Conservation (phyloP, 768 basidiomycete genomes). For the Tephrocybe sp. region DNA sequence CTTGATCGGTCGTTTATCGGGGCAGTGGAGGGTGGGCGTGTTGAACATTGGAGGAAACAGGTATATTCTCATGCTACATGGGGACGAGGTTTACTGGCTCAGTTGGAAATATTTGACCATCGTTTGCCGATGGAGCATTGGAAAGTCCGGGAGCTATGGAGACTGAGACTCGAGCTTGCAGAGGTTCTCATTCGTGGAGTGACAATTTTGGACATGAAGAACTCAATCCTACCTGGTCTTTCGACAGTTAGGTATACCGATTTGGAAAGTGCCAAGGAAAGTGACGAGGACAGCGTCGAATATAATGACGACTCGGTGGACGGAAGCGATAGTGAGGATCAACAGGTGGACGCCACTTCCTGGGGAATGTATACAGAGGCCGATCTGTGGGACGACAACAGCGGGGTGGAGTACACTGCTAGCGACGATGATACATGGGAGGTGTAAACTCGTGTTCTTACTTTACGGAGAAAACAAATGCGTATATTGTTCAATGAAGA, state of each 20-base stretch:
- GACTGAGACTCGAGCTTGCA: not conserved
- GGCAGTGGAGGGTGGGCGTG: not conserved
- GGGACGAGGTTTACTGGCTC: not conserved
- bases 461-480: no score
- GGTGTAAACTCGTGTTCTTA: no score
- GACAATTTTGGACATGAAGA: not conserved
- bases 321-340: not conserved
- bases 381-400: not conserved
- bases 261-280: not conserved
- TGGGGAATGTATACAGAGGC: not conserved
- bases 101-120: not conserved
- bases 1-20: not conserved
- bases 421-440: not conserved
- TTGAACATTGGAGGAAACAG: slow-evolving; percentile 3
- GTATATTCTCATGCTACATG: not conserved
- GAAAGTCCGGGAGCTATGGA: slow-evolving; percentile 5
- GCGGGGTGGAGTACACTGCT: not conserved
- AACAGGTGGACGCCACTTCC: not conserved
- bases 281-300: not conserved
- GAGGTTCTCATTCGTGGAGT: slow-evolving; percentile 5
- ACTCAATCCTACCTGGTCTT: not conserved
- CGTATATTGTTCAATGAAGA: no score
- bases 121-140: slow-evolving; percentile 2
- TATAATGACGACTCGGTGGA: not conserved
- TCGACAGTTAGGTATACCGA: not conserved